These are phyloP conservation scores for Tilletia indica DNA, from an alignment of 1,284 basidiomycete genomes.

Conservation along the genomic window DNA sequence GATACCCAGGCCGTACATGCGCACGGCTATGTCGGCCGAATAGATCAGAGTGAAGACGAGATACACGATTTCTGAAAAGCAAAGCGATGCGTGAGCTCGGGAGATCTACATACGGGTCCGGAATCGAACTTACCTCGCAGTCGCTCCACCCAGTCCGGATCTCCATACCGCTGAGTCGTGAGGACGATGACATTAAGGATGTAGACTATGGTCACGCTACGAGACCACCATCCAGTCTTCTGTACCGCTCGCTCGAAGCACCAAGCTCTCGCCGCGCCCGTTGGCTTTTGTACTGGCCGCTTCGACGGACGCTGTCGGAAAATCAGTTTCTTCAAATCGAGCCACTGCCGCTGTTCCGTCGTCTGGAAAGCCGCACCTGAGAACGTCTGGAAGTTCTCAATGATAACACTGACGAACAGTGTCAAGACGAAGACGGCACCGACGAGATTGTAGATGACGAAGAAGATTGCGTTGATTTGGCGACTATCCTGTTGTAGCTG, in stretches of 20 bases:
- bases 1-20: conserved; percentile 81
- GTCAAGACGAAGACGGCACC: conserved; percentile 75
- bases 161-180: conserved; percentile 78
- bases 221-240: conserved; percentile 92
- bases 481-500: conserved; percentile 47
- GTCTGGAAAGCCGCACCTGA: conserved; percentile 71
- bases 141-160: conserved; percentile 62
- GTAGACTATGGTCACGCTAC: conserved; percentile 77
- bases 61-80: conserved; percentile 70
- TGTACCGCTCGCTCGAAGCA: conserved; percentile 85
- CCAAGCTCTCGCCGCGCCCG: conserved; percentile 69
- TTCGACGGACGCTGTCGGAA: conserved; percentile 82
- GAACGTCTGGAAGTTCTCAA: conserved; percentile 86
- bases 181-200: conserved; percentile 79
- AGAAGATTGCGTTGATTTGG: conserved; percentile 74
- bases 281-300: conserved; percentile 68
- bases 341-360: conserved; percentile 89
- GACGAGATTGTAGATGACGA: conserved; percentile 86
- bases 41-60: conserved; percentile 74
- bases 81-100: too few relatives aligned
- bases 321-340: conserved; percentile 85
- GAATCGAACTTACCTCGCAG: conserved; percentile 1
- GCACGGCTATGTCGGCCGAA: conserved; percentile 73
- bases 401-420: conserved; percentile 73
- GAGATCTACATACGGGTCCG: too few relatives aligned